Conservation (phyloP, 1,139 yeast species). For the Taphrina betulina region DNA sequence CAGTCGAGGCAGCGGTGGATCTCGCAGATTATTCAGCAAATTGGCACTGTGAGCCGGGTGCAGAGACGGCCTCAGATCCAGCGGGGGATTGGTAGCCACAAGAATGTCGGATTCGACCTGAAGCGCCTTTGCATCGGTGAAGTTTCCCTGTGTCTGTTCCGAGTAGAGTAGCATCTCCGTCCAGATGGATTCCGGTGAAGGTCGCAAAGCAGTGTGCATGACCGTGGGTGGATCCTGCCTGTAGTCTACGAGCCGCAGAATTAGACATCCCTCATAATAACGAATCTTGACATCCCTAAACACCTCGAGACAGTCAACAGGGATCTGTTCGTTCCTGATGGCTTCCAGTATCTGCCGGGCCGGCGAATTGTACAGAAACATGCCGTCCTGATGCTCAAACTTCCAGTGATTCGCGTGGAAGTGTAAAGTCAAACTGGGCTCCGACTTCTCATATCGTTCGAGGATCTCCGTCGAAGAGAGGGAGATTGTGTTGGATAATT, state of each 20-base stretch:
- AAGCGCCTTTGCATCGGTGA: constrained; percentile 34
- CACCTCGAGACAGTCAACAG: constrained; percentile 36
- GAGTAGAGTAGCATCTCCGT: constrained; percentile 34
- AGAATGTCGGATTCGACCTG: constrained; percentile 34
- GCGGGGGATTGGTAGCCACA: constrained; percentile 35
- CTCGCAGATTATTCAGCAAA: constrained; percentile 20
- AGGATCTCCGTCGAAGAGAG: constrained; percentile 30
- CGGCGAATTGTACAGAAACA: constrained; percentile 35
- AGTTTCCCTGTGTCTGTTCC: constrained; percentile 30
- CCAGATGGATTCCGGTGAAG: constrained; percentile 36
- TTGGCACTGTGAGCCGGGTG: constrained; percentile 32
- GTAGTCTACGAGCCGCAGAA: constrained; percentile 26
- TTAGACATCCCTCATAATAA: constrained; percentile 36
- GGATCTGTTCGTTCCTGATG: constrained; percentile 35
- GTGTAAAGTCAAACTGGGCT: constrained; percentile 34
- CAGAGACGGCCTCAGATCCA: constrained; percentile 32
- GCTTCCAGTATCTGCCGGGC: constrained; percentile 34
- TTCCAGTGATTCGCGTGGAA: constrained; percentile 35
- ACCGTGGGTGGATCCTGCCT: constrained; percentile 28
- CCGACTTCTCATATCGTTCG: constrained; percentile 31
- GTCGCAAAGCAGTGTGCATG: constrained; percentile 34
- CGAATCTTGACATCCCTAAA: constrained; percentile 33
- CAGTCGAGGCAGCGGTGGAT: constrained; percentile 29
- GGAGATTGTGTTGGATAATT: constrained; percentile 16
- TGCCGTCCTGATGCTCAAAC: constrained; percentile 37